Conservation (phyloP, 306 rosid genomes). For the Cicer arietinum region DNA sequence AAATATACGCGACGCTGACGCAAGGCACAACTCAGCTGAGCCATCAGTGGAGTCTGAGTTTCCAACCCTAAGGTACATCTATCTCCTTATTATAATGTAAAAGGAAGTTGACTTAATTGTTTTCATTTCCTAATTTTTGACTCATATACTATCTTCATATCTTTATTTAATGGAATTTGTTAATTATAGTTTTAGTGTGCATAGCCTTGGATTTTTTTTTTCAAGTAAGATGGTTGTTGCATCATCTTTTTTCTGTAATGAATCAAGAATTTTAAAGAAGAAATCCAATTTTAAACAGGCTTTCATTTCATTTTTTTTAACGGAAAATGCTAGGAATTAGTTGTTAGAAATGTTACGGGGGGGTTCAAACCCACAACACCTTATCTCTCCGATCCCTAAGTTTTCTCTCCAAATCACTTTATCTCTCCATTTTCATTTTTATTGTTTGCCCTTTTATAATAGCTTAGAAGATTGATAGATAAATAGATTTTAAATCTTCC, state of each 20-base stretch:
- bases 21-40: slow-evolving; percentile 65
- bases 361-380: not conserved
- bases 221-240: slow-evolving; percentile 32
- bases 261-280: slow-evolving; percentile 1
- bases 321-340: not conserved
- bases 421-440: not conserved
- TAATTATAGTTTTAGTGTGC: slow-evolving; percentile 17
- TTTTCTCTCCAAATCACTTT: not conserved
- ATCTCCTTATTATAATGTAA: slow-evolving; percentile 35
- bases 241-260: not conserved
- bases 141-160: slow-evolving; percentile 30
- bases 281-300: not conserved
- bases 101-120: slow-evolving; percentile 36
- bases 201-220: slow-evolving; percentile 21
- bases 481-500: slow-evolving; percentile 10
- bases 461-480: slow-evolving; percentile 8
- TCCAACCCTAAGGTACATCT: slow-evolving; percentile 82
- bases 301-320: not conserved
- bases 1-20: slow-evolving; percentile 61
- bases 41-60: slow-evolving; percentile 80
- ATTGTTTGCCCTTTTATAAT: slow-evolving; percentile 15
- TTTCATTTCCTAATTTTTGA: slow-evolving; percentile 23
- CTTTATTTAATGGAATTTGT: slow-evolving; percentile 28
- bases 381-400: not conserved
- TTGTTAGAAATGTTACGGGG: slow-evolving; percentile 3